These are phyloP conservation scores for Capsicum pubescens DNA, from an alignment of 257 asterid genomes.

Conservation along the genomic window DNA sequence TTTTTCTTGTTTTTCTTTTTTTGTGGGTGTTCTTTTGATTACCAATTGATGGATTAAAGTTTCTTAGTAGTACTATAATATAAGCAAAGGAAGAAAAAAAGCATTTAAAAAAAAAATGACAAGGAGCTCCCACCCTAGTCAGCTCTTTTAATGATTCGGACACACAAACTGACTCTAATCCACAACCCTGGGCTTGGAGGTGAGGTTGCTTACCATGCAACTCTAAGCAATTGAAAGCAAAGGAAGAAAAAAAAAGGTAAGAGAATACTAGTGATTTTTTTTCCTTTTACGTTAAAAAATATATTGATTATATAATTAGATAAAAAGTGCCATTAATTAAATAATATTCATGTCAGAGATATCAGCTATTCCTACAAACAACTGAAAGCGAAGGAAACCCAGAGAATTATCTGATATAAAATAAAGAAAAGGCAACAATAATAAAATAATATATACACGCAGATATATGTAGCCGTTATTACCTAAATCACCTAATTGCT, in stretches of 20 bases:
- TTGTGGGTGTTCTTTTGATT: not conserved
- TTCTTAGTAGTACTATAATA: not conserved
- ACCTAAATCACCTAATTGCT: constrained; percentile 14
- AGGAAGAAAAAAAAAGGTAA: not conserved
- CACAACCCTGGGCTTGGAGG: too few species aligned
- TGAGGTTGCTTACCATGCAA: too few species aligned
- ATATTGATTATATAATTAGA: not conserved
- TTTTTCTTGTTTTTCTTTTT: not conserved
- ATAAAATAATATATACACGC: not conserved
- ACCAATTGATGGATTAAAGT: not conserved
- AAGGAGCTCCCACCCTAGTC: too few species aligned
- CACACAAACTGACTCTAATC: too few species aligned
- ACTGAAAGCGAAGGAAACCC: not conserved
- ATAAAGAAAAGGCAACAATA: not conserved
- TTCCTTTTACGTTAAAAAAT: not conserved
- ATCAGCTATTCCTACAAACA: not conserved
- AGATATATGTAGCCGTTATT: not conserved
- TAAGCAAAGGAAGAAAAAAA: not conserved
- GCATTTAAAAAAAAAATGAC: too few species aligned
- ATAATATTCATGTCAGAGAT: constrained; percentile 4
- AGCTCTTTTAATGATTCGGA: too few species aligned
- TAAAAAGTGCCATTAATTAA: not conserved
- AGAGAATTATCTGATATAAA: not conserved
- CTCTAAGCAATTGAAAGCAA: not conserved
- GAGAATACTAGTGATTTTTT: not conserved